Percentiles rank a stretch among this genome's conserved stretches.
These are phyloP conservation scores for Angophora floribunda DNA, from an alignment of 345 rosid genomes.

Conservation along the genomic window DNA sequence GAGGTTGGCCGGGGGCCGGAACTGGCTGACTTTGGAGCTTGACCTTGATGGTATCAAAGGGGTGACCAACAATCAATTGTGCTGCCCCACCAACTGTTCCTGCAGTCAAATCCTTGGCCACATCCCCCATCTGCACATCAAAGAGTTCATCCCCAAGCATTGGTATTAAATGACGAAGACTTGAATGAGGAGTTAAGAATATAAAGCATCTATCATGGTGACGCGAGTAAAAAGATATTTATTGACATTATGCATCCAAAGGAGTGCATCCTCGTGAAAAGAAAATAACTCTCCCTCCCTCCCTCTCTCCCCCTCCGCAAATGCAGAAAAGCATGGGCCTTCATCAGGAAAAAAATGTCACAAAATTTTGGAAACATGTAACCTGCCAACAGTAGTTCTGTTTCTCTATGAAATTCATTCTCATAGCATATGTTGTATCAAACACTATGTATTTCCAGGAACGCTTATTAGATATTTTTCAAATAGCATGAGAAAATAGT, in stretches of 20 bases:
- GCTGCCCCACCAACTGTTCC: slow-evolving; percentile 98
- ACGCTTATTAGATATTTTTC: neutral
- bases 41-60: slow-evolving; percentile 97
- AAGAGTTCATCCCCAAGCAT: neutral
- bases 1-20: slow-evolving; percentile 76
- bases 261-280: neutral
- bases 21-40: slow-evolving; percentile 97
- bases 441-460: neutral
- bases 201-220: neutral
- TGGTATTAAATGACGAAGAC: neutral
- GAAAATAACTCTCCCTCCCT: neutral
- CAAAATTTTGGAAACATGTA: neutral
- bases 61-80: slow-evolving; percentile 82
- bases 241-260: neutral
- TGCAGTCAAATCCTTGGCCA: slow-evolving; percentile 74
- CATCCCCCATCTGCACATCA: slow-evolving; percentile 75
- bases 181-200: neutral
- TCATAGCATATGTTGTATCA: neutral
- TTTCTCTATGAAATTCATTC: neutral
- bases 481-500: neutral
- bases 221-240: neutral
- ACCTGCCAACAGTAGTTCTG: neutral
- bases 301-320: neutral
- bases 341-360: neutral
- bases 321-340: neutral